These are phyloP conservation scores for Alternaria sp. DNA, from an alignment of 2,329 filamentous ascomycete species.

Conservation along the genomic window DNA sequence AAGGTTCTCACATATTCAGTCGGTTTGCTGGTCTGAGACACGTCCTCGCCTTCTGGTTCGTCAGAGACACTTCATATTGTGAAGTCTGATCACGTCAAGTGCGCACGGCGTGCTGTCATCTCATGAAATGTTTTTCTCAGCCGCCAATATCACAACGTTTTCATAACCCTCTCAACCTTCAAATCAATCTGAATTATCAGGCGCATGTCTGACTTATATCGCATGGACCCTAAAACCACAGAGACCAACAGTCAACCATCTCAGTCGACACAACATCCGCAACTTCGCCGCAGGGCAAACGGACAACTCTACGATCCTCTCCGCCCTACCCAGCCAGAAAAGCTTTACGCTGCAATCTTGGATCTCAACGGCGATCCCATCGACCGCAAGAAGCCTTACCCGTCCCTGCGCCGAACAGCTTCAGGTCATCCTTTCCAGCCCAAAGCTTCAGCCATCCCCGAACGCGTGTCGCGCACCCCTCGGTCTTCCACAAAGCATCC, in stretches of 20 bases:
- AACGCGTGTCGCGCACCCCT: not conserved
- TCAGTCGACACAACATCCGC: not conserved
- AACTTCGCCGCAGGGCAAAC: not conserved
- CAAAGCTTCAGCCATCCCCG: not conserved
- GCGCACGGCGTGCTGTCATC: not conserved
- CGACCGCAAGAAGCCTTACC: not conserved
- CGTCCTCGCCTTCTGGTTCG: not conserved
- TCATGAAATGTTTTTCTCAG: not conserved
- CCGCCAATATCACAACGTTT: not conserved
- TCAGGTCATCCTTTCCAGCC: slow-evolving; percentile 14
- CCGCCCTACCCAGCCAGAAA: not conserved
- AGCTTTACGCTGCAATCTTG: slow-evolving; percentile 1
- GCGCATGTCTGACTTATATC: not conserved
- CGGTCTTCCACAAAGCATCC: not conserved
- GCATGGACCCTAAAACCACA: not conserved
- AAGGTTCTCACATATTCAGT: slow-evolving; percentile 6
- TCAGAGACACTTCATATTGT: not conserved
- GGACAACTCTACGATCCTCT: not conserved
- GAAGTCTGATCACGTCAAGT: not conserved
- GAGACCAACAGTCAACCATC: not conserved
- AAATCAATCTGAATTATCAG: not conserved
- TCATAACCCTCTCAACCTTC: not conserved
- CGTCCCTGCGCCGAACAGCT: slow-evolving; percentile 18
- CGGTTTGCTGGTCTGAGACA: slow-evolving; percentile 9
- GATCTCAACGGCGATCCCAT: slow-evolving; percentile 13